Evolutionary conservation across 345 rosid genomes (phyloP), one percentile per base, ranked within the genome.

Genomic region (Physaria fendleri): DNA sequence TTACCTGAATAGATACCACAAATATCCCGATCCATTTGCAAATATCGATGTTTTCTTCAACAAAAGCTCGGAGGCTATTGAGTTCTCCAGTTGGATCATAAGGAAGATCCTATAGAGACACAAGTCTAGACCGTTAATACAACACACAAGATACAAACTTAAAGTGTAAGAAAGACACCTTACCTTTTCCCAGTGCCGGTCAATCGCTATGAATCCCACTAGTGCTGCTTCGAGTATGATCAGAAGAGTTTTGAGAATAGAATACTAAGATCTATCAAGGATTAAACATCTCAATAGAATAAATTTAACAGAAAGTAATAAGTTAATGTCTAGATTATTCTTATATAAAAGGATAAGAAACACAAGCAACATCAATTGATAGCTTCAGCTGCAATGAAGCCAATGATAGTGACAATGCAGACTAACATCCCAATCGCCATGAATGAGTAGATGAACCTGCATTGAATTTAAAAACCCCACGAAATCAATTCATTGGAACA

Each of bases 391-490:
- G 97, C 97, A 24, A 86, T 80, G 81, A 90, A 93, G 46, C 99
- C 99, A 8, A 87, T 82, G 59, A 85, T 52, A 30, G 84, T 77
- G 61, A 83, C 50, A 58, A 85, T 72, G 64, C 97, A 83, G 49
- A 89, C 59, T 71, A 79, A 81, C 42, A 87, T 63, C 32, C 97
- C 97, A 71, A 89, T 77, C 33, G 86, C 91, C 91, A 93, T 85
- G 61, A 89, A 93, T 18, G 87, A 82, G 76, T 93, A 87, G 65
- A 93, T 93, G 74, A 93, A 93, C 99, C 97, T 93, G 86, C 71
- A 76, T 77, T 24, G 25, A 62, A n/a, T 17, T 21, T 21, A 1
- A 12, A 17, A 52, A 48, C 56, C 16, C 12, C n/a, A 25, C 45
- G 25, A 22, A 34, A 11, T 14, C 59, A 28, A 24, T 57, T 29